A percentile compares a stretch with the other conserved stretches of the same genome.
Conservation (phyloP, 2,329 filamentous ascomycete genomes). For the Macrophomina pseudophaseolina region DNA sequence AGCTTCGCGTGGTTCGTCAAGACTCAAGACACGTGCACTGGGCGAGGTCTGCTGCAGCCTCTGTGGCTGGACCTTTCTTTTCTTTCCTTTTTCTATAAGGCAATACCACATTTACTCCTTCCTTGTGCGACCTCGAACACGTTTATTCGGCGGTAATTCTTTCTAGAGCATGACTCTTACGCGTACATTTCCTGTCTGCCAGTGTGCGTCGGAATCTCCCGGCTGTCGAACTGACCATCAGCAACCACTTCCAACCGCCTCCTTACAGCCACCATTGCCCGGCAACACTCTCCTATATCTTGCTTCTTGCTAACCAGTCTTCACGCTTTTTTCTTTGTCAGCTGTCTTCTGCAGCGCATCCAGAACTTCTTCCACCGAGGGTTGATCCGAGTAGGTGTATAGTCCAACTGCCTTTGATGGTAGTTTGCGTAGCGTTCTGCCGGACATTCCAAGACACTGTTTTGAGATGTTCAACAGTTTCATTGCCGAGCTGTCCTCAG, state of each 20-base stretch:
- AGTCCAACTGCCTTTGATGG: conserved; percentile 31
- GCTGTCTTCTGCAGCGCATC: conserved; percentile 26
- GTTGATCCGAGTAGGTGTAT: conserved; percentile 31
- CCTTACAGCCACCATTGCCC: too few relatives aligned
- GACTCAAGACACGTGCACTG: conserved; percentile 23
- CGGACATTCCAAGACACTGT: conserved; percentile 35
- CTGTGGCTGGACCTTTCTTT: conserved; percentile 12
- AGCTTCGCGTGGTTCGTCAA: background rate
- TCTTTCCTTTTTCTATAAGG: too few relatives aligned
- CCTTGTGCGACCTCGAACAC: conserved; percentile 10
- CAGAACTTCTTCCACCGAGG: conserved; percentile 29
- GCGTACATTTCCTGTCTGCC: background rate
- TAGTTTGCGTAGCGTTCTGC: conserved; percentile 31
- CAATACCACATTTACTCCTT: too few relatives aligned
- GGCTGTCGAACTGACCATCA: background rate
- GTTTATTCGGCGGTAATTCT: background rate
- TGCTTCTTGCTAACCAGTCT: background rate
- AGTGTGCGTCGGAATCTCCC: background rate
- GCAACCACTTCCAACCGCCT: background rate
- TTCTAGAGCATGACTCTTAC: conserved; percentile 6
- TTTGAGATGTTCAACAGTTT: conserved; percentile 41
- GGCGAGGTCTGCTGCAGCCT: conserved; percentile 9
- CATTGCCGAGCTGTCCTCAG: conserved; percentile 32
- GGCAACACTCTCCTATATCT: background rate
- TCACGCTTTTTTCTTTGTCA: background rate